Evolutionary conservation across 2,329 filamentous ascomycete species (phyloP), one percentile per base, ranked within the genome.

Genomic region (Biscogniauxia mediterranea): DNA sequence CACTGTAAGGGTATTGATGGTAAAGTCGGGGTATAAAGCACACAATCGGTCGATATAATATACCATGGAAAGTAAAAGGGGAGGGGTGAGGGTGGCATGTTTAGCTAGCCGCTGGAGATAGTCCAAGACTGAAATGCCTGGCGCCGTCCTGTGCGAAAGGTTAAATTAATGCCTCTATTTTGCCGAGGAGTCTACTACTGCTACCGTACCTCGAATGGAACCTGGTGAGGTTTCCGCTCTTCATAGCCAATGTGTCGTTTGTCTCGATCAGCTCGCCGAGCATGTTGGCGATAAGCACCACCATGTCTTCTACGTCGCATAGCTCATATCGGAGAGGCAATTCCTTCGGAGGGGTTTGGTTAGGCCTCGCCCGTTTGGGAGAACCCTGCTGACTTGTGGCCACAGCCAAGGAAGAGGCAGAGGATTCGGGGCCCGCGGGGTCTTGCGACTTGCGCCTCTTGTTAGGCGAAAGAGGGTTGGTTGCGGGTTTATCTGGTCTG

Each of bases 21-120:
- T 97, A 75, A 99, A 99, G 54, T 94, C 91, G 2, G 92, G 90
- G 74, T 97, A 99, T 61, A 96, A 82, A 11, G 91, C 89, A 76
- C 94, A 99, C 21, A 99, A 84, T 32, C 93, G 89, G 78, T 99
- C 95, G 71, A 99, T 98, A 72, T 98, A 99, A 74, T 96, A 99
- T 60, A 99, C 95, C 92, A 99, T 98, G 69, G 93, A 95, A 42
- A 99, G 85, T n/a, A 99, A 83, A 56, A 99, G 89, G 0, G 95
- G 94, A 13, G 95, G 93, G 6, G 92, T 93, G 2, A 99, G 83
- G 0, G 94, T 97, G 25, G 95, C 95, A 74, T 99, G 95, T 61
- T 93, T 92, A 23, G 96, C 95, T 61, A 99, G 83, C 65, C 95
- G 89, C 71, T 95, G 91, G 42, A 99, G 84, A 74, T 99, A 99